A percentile compares a stretch with the other conserved stretches of the same genome.
Evolutionary conservation across 331 rosid genomes (phyloP).

Genomic region (Rhamnella rubrinervis): DNA sequence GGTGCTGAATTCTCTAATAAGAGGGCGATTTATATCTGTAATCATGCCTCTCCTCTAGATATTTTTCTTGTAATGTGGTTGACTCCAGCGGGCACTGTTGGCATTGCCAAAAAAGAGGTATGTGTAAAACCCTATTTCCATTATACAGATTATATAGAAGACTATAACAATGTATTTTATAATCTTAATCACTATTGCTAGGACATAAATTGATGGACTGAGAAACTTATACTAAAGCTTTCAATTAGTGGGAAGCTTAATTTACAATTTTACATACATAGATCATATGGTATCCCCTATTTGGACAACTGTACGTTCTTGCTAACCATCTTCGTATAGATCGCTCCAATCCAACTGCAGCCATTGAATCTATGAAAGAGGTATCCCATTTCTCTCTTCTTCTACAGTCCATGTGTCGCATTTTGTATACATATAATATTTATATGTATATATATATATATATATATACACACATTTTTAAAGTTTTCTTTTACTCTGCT

Average conservation of each 20-base stretch:
- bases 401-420: neutral
- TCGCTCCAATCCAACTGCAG: slow-evolving; percentile 55
- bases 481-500: slow-evolving; percentile 12
- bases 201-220: neutral
- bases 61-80: slow-evolving; percentile 61
- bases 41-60: slow-evolving; percentile 65
- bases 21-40: slow-evolving; percentile 55
- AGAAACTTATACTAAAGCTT: no score
- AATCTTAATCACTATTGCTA: neutral
- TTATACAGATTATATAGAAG: no score
- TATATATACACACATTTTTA: neutral
- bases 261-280: slow-evolving; percentile 19
- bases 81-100: slow-evolving; percentile 62
- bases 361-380: slow-evolving; percentile 61
- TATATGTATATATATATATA: no score
- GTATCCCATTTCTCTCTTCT: slow-evolving; percentile 19
- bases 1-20: slow-evolving; percentile 41
- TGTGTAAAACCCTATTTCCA: neutral
- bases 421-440: neutral
- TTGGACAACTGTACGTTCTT: slow-evolving; percentile 65
- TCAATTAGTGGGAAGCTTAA: no score
- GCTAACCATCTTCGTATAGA: slow-evolving; percentile 74
- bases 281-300: slow-evolving; percentile 66
- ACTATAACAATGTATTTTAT: no score
- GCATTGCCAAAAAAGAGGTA: slow-evolving; percentile 75